A percentile compares a stretch with the other conserved stretches of the same genome.
These are phyloP conservation scores for Aureobasidium sp. DNA, from an alignment of 2,329 filamentous ascomycete genomes.

Conservation along the genomic window DNA sequence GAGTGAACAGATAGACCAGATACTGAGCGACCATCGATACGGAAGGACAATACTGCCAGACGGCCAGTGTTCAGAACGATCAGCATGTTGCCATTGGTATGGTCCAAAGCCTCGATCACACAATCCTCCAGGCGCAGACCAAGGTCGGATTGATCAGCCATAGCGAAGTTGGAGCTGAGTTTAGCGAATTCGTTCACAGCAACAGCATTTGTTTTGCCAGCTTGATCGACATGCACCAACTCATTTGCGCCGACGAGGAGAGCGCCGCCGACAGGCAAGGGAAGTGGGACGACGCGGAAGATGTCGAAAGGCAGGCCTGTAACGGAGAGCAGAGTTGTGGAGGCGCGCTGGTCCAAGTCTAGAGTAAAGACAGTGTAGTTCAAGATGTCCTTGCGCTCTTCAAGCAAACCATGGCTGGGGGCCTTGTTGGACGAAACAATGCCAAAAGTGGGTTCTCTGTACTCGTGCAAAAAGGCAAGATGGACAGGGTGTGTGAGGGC, in stretches of 20 bases:
- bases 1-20: constrained; percentile 70
- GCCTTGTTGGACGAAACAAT: constrained; percentile 72
- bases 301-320: constrained; percentile 79
- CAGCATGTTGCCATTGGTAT: constrained; percentile 74
- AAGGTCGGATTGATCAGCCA: constrained; percentile 78
- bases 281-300: constrained; percentile 70
- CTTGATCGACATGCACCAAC: constrained; percentile 90
- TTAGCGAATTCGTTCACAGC: constrained; percentile 87
- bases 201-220: constrained; percentile 84
- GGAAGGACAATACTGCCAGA: constrained; percentile 69
- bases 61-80: constrained; percentile 68
- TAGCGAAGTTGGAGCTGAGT: constrained; percentile 70
- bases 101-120: constrained; percentile 64
- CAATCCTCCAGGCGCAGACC: constrained; percentile 74
- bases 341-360: constrained; percentile 85
- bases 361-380: constrained; percentile 92
- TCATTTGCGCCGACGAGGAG: constrained; percentile 83
- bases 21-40: constrained; percentile 81
- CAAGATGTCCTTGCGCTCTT: constrained; percentile 73
- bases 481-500: constrained; percentile 81
- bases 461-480: constrained; percentile 89
- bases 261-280: constrained; percentile 78
- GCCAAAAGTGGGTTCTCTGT: constrained; percentile 93
- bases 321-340: constrained; percentile 85
- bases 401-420: constrained; percentile 62